These are phyloP conservation scores for Abrus precatorius DNA, from an alignment of 306 rosid genomes.

Conservation along the genomic window DNA sequence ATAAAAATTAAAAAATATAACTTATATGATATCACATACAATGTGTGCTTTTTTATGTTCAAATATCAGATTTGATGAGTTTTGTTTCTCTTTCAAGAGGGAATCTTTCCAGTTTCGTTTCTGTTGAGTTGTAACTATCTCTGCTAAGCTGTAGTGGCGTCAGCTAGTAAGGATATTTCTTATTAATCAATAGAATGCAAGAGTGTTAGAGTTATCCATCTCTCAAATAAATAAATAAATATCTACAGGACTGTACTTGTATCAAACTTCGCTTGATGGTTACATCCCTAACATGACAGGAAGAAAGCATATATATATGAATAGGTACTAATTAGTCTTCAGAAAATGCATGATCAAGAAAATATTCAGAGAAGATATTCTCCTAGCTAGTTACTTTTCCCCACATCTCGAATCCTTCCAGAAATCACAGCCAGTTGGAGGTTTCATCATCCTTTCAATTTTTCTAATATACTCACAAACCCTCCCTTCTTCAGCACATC, in stretches of 20 bases:
- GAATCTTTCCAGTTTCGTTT: neutral
- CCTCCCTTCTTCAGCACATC: neutral
- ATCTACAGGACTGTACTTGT: neutral
- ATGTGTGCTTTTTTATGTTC: too few relatives aligned
- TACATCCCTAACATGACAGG: neutral
- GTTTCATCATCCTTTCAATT: constrained; percentile 10
- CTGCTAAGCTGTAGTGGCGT: constrained; percentile 31
- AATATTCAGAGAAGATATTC: constrained; percentile 11
- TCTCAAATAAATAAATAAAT: neutral
- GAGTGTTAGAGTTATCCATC: neutral
- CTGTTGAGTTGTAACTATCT: constrained; percentile 19
- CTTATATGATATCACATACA: too few relatives aligned
- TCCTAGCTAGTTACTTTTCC: neutral
- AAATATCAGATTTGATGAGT: too few relatives aligned
- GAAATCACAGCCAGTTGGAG: neutral
- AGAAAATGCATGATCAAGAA: neutral
- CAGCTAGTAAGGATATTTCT: constrained; percentile 7
- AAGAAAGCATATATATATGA: neutral
- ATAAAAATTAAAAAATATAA: too few relatives aligned
- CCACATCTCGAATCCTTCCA: neutral
- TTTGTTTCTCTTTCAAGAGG: neutral
- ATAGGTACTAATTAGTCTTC: neutral
- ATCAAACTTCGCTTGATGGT: constrained; percentile 11
- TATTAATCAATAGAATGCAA: neutral
- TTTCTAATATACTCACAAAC: neutral